These are phyloP conservation scores for Fusarium nanum DNA, from an alignment of 2,329 filamentous ascomycete species.

Conservation along the genomic window DNA sequence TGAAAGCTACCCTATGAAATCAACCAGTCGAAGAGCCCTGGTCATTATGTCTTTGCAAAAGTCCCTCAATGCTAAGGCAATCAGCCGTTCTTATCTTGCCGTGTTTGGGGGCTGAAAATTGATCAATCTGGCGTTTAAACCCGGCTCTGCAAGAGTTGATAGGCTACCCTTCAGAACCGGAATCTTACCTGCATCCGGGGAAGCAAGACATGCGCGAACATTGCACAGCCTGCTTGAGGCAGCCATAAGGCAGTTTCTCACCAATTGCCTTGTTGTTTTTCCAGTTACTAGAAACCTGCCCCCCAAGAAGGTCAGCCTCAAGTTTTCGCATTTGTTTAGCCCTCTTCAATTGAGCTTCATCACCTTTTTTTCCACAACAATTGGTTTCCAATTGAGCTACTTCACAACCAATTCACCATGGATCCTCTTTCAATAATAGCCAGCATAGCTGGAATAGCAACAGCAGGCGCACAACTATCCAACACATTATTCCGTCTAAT, in stretches of 20 bases:
- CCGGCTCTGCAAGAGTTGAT: neutral
- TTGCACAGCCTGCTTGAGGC: conserved; percentile 21
- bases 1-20: no score
- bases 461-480: conserved; percentile 25
- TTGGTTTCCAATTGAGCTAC: no score
- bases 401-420: neutral
- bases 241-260: conserved; percentile 11
- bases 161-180: conserved; percentile 2
- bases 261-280: neutral
- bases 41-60: neutral
- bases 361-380: no score
- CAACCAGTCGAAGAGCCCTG: no score
- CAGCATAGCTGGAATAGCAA: conserved; percentile 30
- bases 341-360: no score
- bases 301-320: neutral
- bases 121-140: neutral
- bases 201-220: neutral
- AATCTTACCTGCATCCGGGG: conserved; percentile 3
- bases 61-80: neutral
- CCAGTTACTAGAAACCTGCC: neutral
- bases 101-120: neutral
- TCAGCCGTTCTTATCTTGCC: neutral
- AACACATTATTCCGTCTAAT: conserved; percentile 15
- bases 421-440: conserved; percentile 31
- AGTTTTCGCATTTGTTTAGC: neutral